A percentile compares a stretch with the other conserved stretches of the same genome.
Conservation (phyloP, 371 early-diverging fungal species). For the Vittaforma corneae region DNA sequence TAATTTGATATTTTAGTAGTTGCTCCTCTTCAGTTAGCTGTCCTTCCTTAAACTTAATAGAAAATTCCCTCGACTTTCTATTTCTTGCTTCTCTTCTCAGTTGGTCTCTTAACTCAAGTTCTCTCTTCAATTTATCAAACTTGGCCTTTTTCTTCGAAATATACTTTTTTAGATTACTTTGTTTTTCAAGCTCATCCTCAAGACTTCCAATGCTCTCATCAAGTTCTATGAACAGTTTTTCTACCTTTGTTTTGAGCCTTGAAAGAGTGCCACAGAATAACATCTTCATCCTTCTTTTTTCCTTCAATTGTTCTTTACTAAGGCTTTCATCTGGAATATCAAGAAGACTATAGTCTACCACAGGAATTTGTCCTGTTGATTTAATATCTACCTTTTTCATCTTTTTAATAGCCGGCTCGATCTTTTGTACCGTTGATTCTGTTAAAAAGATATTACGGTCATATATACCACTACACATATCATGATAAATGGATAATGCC, state of each 20-base stretch:
- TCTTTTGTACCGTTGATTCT: slow-evolving; percentile 15
- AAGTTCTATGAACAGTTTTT: slow-evolving; percentile 43
- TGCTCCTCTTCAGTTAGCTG: slow-evolving; percentile 43
- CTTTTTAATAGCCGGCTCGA: slow-evolving; percentile 18
- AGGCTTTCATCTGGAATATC: slow-evolving; percentile 24
- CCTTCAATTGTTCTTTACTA: slow-evolving; percentile 29
- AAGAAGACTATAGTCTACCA: slow-evolving; percentile 22
- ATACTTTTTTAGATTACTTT: slow-evolving; percentile 31
- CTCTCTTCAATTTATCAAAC: slow-evolving; percentile 41
- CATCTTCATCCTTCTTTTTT: slow-evolving; percentile 31
- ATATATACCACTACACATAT: slow-evolving; percentile 40
- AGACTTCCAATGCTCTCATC: slow-evolving; percentile 17
- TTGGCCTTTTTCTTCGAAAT: slow-evolving; percentile 41
- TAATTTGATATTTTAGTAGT: slow-evolving; percentile 39
- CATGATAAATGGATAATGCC: slow-evolving; percentile 34
- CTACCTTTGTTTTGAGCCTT: slow-evolving; percentile 46
- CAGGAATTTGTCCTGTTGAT: slow-evolving; percentile 2
- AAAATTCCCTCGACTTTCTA: slow-evolving; percentile 51
- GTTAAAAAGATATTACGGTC: slow-evolving; percentile 24
- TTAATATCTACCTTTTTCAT: slow-evolving; percentile 15
- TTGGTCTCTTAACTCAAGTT: slow-evolving; percentile 45
- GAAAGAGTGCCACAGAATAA: slow-evolving; percentile 52
- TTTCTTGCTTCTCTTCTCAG: slow-evolving; percentile 53
- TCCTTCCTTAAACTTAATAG: slow-evolving; percentile 49
- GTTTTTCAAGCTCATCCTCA: slow-evolving; percentile 44